Evolutionary conservation across 202 grass and related monocot species (phyloP), one percentile per base, ranked within the genome.

Genomic region (Setaria italica): DNA sequence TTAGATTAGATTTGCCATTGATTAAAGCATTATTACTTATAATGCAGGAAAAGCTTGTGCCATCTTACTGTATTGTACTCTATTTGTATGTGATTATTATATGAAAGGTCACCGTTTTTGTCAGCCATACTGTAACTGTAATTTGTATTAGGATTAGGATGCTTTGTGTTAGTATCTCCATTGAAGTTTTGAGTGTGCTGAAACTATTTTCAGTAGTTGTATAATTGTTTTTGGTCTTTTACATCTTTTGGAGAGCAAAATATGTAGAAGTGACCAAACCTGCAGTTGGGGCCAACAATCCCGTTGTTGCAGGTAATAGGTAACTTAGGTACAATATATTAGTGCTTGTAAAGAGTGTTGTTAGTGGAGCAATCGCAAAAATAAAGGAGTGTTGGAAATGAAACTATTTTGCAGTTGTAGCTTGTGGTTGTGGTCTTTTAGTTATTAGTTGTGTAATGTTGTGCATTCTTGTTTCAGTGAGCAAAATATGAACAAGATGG

Each of bases 401-500:
- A 17, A 45, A 39, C 41, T 69, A n/a, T 17, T 16, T 45, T 12
- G 15, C 11, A 50, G 41, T 19, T 67, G 66, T 39, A 70, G 29
- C 16, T 20, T 76, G 19, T 20, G 29, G 11, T 83, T 56, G 11
- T 83, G 10, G 66, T 4, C 57, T 82, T 20, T 2, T 77, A 4
- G 2, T n/a, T 17, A 47, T 29, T 57, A 75, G 65, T 47, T 72
- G 6, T 68, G 29, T 80, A 69, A 71, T 90, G 46, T 4, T 79
- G 70, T 60, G 39, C 8, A 41, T 63, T 34, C 19, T 78, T 76
- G 30, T 94, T 88, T 82, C 86, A 98, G 88, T 51, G 88, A 91
- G 62, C 62, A 94, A 78, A 89, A 64, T 67, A 19, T 47, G 63
- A 90, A 95, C 54, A 95, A 94, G 86, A 72, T 95, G 83, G 68